These are phyloP conservation scores for Acaromyces ingoldii DNA, from an alignment of 1,284 basidiomycete species.

Conservation along the genomic window DNA sequence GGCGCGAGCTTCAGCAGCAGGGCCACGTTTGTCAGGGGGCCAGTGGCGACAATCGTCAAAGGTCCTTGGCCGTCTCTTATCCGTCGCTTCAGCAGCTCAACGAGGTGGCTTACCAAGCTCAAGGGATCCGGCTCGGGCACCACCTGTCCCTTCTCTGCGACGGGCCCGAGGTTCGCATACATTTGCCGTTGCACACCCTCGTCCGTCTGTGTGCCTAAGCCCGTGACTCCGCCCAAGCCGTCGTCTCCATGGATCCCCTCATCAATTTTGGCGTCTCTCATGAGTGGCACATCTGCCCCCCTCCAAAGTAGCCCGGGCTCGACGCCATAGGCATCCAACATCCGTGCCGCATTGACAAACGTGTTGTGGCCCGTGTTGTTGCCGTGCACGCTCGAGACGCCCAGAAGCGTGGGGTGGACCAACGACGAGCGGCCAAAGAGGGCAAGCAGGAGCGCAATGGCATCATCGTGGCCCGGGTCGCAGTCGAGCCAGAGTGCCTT, in stretches of 20 bases:
- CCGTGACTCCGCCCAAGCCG: constrained; percentile 38
- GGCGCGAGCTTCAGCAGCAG: constrained; percentile 21
- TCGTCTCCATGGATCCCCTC: constrained; percentile 39
- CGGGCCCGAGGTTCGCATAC: neutral
- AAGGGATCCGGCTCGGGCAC: neutral
- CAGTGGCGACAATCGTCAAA: constrained; percentile 34
- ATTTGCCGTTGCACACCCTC: constrained; percentile 7
- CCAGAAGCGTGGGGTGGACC: constrained; percentile 16
- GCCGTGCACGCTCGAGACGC: constrained; percentile 37
- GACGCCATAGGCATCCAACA: constrained; percentile 5
- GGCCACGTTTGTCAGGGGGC: constrained; percentile 42
- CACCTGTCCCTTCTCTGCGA: neutral
- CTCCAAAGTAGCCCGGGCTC: constrained; percentile 22
- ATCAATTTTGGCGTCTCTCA: constrained; percentile 26
- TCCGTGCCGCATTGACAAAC: constrained; percentile 31
- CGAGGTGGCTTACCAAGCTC: neutral
- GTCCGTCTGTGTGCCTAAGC: constrained; percentile 12
- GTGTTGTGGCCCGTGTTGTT: constrained; percentile 35
- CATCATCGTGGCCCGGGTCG: constrained; percentile 44
- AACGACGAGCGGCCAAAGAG: constrained; percentile 4
- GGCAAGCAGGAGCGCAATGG: constrained; percentile 36
- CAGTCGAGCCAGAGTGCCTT: constrained; percentile 40
- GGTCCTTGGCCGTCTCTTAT: constrained; percentile 19
- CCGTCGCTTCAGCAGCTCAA: constrained; percentile 11
- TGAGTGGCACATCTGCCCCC: constrained; percentile 34